phyloP scores from a whole-genome alignment of 345 rosid species.

The Eucalyptus cloeziana region DNA sequence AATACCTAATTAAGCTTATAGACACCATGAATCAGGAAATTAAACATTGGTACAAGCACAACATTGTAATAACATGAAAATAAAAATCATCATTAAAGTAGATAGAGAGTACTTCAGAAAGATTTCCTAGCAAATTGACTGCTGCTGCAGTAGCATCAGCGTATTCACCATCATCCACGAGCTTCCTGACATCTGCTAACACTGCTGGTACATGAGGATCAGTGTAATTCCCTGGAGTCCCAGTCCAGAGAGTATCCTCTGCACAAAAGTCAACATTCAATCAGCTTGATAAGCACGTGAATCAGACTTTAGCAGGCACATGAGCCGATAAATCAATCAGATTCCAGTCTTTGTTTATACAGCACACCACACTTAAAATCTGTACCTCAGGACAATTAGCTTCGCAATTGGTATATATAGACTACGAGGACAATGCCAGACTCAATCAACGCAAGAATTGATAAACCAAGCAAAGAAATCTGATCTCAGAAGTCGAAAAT shows the following conservation, averaged over 20 bases:
- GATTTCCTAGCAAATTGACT: conserved; percentile 37
- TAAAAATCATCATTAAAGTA: not conserved
- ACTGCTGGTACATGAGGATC: conserved; percentile 53
- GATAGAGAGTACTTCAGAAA: conserved; percentile 47
- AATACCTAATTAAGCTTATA: not conserved
- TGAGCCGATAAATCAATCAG: not conserved
- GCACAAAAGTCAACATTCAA: not conserved
- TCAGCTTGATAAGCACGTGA: not conserved
- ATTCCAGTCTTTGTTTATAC: not conserved
- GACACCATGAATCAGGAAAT: not conserved
- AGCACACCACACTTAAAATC: not conserved
- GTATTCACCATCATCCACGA: conserved; percentile 50
- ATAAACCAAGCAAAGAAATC: not conserved
- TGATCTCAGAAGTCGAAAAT: not conserved
- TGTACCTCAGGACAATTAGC: not conserved
- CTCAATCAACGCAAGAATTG: not conserved
- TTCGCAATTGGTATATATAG: not conserved
- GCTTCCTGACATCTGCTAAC: conserved; percentile 49
- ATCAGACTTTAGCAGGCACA: not conserved
- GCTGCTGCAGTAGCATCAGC: conserved; percentile 58
- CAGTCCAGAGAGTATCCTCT: conserved; percentile 94
- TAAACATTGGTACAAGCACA: not conserved
- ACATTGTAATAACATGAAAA: not conserved
- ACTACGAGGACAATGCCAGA: not conserved
- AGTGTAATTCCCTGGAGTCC: conserved; percentile 57